phyloP scores from a whole-genome alignment of 257 asterid genomes.

The Solanum appendiculatum region DNA sequence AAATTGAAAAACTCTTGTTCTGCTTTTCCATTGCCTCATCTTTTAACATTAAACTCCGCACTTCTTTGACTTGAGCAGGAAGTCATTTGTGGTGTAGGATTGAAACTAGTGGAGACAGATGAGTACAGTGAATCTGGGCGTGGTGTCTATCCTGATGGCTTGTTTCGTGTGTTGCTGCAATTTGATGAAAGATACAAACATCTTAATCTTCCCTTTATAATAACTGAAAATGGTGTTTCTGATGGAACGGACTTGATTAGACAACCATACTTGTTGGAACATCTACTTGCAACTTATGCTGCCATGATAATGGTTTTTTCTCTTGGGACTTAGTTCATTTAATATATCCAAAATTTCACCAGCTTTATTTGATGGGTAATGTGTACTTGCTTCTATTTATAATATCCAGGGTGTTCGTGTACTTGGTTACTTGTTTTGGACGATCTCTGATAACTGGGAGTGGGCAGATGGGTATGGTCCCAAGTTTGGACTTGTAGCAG shows the following conservation, averaged over 20 bases:
- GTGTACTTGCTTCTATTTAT: neutral
- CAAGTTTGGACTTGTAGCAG: conserved; percentile 89
- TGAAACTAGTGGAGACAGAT: conserved; percentile 74
- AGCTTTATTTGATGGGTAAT: neutral
- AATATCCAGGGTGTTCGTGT: conserved; percentile 62
- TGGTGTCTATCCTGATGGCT: conserved; percentile 94
- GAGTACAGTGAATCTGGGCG: conserved; percentile 99
- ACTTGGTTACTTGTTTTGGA: conserved; percentile 93
- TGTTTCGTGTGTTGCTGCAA: conserved; percentile 61
- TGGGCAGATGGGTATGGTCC: conserved; percentile 99
- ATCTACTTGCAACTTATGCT: conserved; percentile 72
- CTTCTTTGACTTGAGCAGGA: conserved; percentile 47
- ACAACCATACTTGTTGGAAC: conserved; percentile 82
- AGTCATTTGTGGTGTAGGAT: conserved; percentile 68
- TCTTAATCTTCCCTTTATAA: conserved; percentile 55
- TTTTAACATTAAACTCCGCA: neutral
- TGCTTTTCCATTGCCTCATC: neutral
- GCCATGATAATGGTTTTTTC: conserved; percentile 65
- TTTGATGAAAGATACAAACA: conserved; percentile 88
- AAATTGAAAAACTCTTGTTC: neutral
- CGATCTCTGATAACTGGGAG: conserved; percentile 99
- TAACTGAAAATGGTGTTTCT: conserved; percentile 79
- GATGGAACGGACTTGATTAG: conserved; percentile 89
- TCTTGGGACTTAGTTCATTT: neutral
- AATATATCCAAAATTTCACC: neutral